A percentile compares a stretch with the other conserved stretches of the same genome.
Evolutionary conservation across 2,329 filamentous ascomycete genomes (phyloP).

Genomic region (Exophiala oligosperma): DNA sequence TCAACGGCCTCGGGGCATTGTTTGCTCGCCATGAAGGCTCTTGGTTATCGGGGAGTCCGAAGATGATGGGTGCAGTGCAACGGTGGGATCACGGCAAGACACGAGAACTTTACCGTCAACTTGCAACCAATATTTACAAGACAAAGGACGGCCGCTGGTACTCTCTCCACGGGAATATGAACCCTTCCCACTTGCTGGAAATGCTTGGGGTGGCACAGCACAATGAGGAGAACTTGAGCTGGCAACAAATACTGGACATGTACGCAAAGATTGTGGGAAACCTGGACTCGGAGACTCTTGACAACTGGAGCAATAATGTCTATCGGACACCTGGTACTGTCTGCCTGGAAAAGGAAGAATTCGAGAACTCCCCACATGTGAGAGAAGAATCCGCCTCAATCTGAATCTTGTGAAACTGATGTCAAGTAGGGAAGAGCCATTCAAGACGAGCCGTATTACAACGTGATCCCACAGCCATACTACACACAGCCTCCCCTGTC

Average conservation of each 20-base stretch:
- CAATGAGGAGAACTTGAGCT: too few relatives aligned
- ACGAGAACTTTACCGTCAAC: neutral
- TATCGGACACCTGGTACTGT: constrained; percentile 15
- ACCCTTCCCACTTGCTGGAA: too few relatives aligned
- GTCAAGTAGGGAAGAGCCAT: too few relatives aligned
- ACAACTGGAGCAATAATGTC: constrained; percentile 16
- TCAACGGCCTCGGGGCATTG: constrained; percentile 10
- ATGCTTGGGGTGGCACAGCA: too few relatives aligned
- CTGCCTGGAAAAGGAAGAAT: constrained; percentile 13
- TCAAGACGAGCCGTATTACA: too few relatives aligned
- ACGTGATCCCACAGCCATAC: too few relatives aligned
- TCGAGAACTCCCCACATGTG: constrained; percentile 2
- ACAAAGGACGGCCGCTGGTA: too few relatives aligned
- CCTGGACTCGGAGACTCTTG: constrained; percentile 7
- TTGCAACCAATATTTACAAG: too few relatives aligned
- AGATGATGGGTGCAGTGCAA: constrained; percentile 6
- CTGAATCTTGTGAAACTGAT: too few relatives aligned
- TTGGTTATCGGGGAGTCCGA: constrained; percentile 7
- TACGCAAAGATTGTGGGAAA: constrained; percentile 5
- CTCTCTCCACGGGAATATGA: too few relatives aligned
- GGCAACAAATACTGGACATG: neutral
- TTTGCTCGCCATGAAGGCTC: constrained; percentile 7
- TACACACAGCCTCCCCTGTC: too few relatives aligned
- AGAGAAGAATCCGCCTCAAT: too few relatives aligned
- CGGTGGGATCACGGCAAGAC: constrained; percentile 15